A percentile compares a stretch with the other conserved stretches of the same genome.
Evolutionary conservation across 192 early-diverging fungal species (phyloP).

Genomic region (Haplosporangium gracile): DNA sequence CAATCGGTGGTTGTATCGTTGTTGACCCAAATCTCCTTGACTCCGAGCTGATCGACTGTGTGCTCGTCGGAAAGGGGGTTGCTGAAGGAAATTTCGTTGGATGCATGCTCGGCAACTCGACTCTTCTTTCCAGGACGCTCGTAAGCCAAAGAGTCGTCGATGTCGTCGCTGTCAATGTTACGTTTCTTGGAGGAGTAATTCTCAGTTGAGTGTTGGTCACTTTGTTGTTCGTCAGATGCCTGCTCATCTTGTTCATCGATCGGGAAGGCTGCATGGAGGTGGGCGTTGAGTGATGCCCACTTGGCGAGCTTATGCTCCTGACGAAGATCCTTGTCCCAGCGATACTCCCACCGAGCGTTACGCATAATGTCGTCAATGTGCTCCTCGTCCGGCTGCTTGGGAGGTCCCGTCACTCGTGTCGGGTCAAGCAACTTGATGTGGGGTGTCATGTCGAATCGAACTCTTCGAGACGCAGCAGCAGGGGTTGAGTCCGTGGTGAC

Average conservation of each 20-base stretch:
- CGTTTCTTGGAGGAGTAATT: background rate
- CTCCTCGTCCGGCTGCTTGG: background rate
- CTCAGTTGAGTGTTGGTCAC: background rate
- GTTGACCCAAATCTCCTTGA: too few relatives aligned
- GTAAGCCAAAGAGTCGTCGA: background rate
- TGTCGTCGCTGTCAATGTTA: background rate
- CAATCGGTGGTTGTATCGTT: too few relatives aligned
- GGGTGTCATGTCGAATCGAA: background rate
- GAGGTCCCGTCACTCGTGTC: background rate
- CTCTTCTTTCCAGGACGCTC: background rate
- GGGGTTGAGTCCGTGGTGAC: background rate
- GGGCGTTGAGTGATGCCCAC: background rate
- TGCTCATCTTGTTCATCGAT: background rate
- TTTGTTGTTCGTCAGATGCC: background rate
- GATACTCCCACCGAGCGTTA: background rate
- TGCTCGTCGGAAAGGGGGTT: background rate
- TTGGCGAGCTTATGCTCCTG: background rate
- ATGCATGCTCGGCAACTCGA: background rate
- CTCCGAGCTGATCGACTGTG: background rate
- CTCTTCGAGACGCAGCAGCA: background rate
- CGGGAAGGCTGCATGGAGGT: background rate
- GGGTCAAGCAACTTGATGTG: background rate
- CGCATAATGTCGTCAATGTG: background rate
- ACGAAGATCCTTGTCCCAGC: background rate
- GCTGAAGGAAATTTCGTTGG: background rate